Percentiles rank a stretch among this genome's conserved stretches.
Evolutionary conservation across 2,329 filamentous ascomycete genomes (phyloP).

Genomic region (Grosmannia clavigera): DNA sequence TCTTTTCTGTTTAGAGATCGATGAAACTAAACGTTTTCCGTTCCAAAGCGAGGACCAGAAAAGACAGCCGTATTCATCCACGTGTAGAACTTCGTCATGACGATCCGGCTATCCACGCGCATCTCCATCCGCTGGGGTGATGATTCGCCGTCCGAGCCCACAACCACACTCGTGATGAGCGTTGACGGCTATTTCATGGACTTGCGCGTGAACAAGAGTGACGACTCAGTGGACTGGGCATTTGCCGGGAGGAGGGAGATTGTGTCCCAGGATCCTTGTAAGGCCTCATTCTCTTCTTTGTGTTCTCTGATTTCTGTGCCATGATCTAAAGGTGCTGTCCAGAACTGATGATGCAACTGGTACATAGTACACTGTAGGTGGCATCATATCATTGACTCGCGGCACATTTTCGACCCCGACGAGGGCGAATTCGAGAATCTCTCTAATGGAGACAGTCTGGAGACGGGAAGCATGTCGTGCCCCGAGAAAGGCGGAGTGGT

Average conservation of each 20-base stretch:
- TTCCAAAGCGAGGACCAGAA: too few species aligned
- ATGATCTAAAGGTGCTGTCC: not conserved
- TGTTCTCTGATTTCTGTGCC: not conserved
- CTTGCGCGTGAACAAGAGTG: constrained; percentile 3
- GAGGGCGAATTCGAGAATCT: constrained; percentile 3
- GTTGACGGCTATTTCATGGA: constrained; percentile 5
- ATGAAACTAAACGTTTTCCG: too few species aligned
- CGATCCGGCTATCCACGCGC: constrained; percentile 4
- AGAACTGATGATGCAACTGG: not conserved
- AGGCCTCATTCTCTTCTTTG: not conserved
- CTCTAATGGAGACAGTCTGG: constrained; percentile 6
- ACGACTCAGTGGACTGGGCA: constrained; percentile 5
- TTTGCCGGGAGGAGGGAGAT: constrained; percentile 5
- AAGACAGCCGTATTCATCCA: too few species aligned
- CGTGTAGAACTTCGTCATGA: not conserved
- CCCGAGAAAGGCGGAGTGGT: not conserved
- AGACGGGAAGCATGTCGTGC: constrained; percentile 8
- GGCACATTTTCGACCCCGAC: constrained; percentile 2
- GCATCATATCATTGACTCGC: constrained; percentile 6
- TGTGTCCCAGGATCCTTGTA: not conserved
- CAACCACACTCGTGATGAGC: constrained; percentile 2
- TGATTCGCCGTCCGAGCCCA: constrained; percentile 2
- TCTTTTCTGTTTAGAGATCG: too few species aligned
- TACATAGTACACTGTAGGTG: constrained; percentile 3
- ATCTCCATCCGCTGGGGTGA: constrained; percentile 7